Conservation (phyloP, 345 rosid genomes). For the Hibiscus trionum region DNA sequence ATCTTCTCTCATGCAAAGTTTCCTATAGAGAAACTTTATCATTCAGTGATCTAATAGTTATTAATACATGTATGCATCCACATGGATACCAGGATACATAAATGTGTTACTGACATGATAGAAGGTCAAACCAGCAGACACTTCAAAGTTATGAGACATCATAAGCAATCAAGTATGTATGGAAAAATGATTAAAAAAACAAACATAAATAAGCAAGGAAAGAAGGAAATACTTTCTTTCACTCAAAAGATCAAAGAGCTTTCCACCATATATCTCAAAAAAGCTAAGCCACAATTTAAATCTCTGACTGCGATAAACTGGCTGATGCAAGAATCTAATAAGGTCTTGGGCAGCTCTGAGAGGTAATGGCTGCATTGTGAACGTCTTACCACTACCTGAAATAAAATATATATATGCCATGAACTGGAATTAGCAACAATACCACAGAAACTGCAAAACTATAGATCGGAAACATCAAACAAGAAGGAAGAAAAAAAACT, state of each 20-base stretch:
- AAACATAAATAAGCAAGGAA: not conserved
- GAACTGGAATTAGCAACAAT: not conserved
- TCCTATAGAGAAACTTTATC: constrained; percentile 36
- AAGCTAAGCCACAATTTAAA: constrained; percentile 73
- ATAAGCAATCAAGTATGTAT: not conserved
- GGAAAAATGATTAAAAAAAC: not conserved
- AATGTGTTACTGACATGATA: not conserved
- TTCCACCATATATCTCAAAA: constrained; percentile 98
- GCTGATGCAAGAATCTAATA: constrained; percentile 78
- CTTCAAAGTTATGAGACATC: constrained; percentile 3
- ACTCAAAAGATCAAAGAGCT: constrained; percentile 79
- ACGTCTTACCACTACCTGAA: constrained; percentile 19
- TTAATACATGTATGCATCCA: not conserved
- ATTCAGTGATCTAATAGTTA: constrained; percentile 11
- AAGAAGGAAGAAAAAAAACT: not conserved
- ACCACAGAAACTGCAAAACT: not conserved
- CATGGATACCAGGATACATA: not conserved
- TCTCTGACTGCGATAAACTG: constrained; percentile 63
- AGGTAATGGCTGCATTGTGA: constrained; percentile 34
- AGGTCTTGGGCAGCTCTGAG: constrained; percentile 79
- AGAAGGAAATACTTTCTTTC: constrained; percentile 63
- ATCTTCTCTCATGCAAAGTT: constrained; percentile 98
- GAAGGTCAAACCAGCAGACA: not conserved
- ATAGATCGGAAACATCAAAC: not conserved
- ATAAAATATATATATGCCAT: constrained; percentile 2